Evolutionary conservation across 2,329 filamentous ascomycete species (phyloP).

Genomic region (Sporothrix protearum): DNA sequence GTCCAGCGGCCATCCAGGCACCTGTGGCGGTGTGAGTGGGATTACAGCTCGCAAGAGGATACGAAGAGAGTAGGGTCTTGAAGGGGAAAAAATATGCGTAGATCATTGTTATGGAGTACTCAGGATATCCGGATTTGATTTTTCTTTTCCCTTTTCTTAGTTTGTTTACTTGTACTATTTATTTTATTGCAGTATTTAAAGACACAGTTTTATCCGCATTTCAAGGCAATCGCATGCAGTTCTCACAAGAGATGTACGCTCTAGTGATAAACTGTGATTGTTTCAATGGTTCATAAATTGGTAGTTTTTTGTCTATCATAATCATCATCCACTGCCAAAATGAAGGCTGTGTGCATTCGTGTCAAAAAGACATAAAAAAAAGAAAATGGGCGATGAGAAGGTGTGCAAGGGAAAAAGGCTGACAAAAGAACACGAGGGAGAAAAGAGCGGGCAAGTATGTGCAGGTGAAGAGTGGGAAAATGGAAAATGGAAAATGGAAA

Average conservation of each 20-base stretch:
- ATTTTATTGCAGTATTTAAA: neutral
- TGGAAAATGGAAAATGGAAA: too few relatives aligned
- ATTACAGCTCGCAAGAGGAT: neutral
- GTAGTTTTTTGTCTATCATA: conserved; percentile 12
- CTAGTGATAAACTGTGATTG: neutral
- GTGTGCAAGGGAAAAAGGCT: neutral
- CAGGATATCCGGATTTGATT: neutral
- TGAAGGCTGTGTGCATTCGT: neutral
- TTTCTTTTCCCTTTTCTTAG: neutral
- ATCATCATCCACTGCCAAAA: conserved; percentile 19
- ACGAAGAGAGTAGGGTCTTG: neutral
- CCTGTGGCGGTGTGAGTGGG: neutral
- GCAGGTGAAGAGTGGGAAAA: conserved; percentile 17
- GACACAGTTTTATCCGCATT: neutral
- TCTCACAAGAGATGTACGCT: neutral
- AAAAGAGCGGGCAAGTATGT: conserved; percentile 1
- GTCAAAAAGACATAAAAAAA: neutral
- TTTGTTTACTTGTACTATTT: neutral
- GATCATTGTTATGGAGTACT: neutral
- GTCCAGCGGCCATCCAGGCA: neutral
- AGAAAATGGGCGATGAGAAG: neutral
- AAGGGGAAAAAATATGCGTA: neutral
- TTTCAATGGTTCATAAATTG: conserved; percentile 7
- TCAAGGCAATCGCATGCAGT: neutral
- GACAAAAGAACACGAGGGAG: conserved; percentile 2